Evolutionary conservation across 169 alveolate genomes (phyloP).

Genomic region (Plasmodium yoelii): DNA sequence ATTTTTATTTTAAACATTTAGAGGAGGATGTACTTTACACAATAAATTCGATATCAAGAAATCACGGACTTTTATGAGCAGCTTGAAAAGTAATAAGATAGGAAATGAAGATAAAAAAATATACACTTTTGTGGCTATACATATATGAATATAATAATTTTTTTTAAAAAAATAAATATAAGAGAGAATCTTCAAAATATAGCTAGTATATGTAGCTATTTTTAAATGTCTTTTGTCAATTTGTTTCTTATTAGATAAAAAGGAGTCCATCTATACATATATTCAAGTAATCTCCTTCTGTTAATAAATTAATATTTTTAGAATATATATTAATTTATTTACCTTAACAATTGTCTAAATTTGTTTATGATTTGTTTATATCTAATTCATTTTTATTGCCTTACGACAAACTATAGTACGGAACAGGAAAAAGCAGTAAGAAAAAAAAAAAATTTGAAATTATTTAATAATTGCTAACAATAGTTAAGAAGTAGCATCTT

Average conservation of each 20-base stretch:
- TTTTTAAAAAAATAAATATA: no score
- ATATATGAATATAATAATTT: neutral
- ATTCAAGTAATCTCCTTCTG: slow-evolving; percentile 23
- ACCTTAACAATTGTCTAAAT: neutral
- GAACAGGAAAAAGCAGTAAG: slow-evolving; percentile 71
- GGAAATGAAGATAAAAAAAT: neutral
- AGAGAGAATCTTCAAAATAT: no score
- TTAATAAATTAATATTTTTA: neutral
- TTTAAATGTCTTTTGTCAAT: neutral
- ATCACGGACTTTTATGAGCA: slow-evolving; percentile 83
- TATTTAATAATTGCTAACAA: neutral
- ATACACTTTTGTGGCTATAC: neutral
- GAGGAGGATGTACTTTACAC: slow-evolving; percentile 91
- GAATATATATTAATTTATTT: neutral
- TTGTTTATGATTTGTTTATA: neutral
- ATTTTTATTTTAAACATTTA: slow-evolving; percentile 11
- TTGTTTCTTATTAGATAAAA: slow-evolving; percentile 27
- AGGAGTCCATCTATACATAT: slow-evolving; percentile 62
- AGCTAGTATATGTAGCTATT: neutral
- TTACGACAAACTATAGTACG: slow-evolving; percentile 16
- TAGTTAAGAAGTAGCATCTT: neutral
- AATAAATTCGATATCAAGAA: slow-evolving; percentile 85
- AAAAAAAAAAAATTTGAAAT: slow-evolving; percentile 1
- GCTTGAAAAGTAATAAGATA: slow-evolving; percentile 38
- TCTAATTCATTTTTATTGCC: neutral